Percentiles rank a stretch among this genome's conserved stretches.
Conservation (phyloP, 306 rosid species). For the Psophocarpus tetragonolobus region DNA sequence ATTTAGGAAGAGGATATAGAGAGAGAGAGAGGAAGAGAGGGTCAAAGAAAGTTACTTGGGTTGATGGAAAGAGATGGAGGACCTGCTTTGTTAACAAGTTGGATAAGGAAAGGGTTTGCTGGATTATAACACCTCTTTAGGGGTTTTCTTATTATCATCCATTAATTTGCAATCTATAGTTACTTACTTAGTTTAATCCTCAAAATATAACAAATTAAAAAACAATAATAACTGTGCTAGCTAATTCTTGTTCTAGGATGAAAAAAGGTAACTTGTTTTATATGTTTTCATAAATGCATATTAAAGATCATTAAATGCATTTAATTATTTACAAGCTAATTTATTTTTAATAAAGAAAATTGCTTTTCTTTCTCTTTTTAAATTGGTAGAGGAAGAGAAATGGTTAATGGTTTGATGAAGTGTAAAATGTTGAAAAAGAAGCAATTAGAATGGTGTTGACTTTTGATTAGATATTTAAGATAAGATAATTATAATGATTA, state of each 20-base stretch:
- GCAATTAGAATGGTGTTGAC: slow-evolving; percentile 31
- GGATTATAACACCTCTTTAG: slow-evolving; percentile 11
- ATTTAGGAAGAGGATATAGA: slow-evolving; percentile 28
- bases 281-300: neutral
- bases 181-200: neutral
- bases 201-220: neutral
- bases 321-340: neutral
- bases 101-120: neutral
- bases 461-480: neutral
- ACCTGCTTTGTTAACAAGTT: slow-evolving; percentile 28
- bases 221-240: neutral
- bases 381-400: neutral
- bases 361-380: neutral
- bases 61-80: slow-evolving; percentile 9
- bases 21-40: slow-evolving; percentile 17
- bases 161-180: neutral
- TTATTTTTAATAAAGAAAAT: neutral
- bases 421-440: neutral
- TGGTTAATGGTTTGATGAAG: neutral
- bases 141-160: neutral
- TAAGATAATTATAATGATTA: slow-evolving; percentile 39
- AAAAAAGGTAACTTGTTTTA: neutral
- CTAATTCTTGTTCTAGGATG: neutral
- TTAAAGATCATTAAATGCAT: neutral
- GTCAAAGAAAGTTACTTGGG: slow-evolving; percentile 34